phyloP scores from a whole-genome alignment of 208 protist species.

The Crithidia thermophila region DNA sequence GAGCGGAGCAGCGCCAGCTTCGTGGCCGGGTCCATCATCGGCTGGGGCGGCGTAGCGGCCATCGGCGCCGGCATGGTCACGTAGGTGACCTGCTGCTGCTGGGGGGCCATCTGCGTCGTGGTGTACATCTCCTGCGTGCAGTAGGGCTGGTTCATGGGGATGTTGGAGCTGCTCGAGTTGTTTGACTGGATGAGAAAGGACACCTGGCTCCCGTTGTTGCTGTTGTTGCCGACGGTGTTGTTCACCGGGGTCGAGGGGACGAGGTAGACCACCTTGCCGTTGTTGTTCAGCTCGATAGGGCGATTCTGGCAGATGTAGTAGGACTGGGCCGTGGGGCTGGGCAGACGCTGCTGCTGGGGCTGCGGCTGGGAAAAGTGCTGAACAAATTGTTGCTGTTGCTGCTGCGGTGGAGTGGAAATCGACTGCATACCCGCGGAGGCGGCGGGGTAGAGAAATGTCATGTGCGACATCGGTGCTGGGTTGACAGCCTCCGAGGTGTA shows the following conservation, averaged over 20 bases:
- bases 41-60: background rate
- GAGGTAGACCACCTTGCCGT: conserved; percentile 20
- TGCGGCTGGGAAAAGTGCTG: conserved; percentile 9
- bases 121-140: background rate
- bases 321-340: background rate
- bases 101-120: conserved; percentile 8
- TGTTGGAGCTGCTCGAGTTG: conserved; percentile 1
- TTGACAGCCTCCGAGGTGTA: conserved; percentile 5
- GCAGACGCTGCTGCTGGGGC: background rate
- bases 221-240: no score
- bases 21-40: conserved; percentile 1
- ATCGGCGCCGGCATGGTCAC: background rate
- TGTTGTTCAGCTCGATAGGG: conserved; percentile 6
- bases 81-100: background rate
- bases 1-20: conserved; percentile 10
- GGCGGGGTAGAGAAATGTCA: conserved; percentile 18
- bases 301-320: conserved; percentile 19
- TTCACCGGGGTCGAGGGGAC: background rate
- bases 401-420: conserved; percentile 1
- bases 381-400: background rate
- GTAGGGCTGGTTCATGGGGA: background rate
- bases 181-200: conserved; percentile 20
- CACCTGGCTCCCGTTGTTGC: background rate
- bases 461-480: background rate
- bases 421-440: background rate